These are phyloP conservation scores for Colletotrichum sp. DNA, from an alignment of 2,329 filamentous ascomycete species.

Conservation along the genomic window DNA sequence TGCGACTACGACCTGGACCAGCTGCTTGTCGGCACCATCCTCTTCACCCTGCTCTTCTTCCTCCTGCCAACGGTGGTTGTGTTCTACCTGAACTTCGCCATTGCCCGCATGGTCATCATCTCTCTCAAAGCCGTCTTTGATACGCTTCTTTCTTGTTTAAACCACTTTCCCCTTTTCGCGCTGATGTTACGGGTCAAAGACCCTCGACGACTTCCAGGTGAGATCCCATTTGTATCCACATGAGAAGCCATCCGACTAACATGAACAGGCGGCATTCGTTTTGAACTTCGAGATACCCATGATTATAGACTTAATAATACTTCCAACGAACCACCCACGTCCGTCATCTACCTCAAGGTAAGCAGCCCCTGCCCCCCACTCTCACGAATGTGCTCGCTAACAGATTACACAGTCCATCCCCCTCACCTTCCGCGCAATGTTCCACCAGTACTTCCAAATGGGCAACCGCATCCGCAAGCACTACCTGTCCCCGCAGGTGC, in stretches of 20 bases:
- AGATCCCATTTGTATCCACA: conserved; percentile 21
- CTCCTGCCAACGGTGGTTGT: conserved; percentile 93
- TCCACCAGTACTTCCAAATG: conserved; percentile 96
- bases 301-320: conserved; percentile 49
- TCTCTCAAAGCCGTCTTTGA: conserved; percentile 90
- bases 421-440: conserved; percentile 90
- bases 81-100: conserved; percentile 96
- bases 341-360: conserved; percentile 88
- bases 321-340: conserved; percentile 65
- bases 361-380: background rate
- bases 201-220: conserved; percentile 84
- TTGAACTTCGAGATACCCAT: conserved; percentile 82
- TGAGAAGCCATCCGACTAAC: conserved; percentile 52
- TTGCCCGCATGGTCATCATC: conserved; percentile 94
- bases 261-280: conserved; percentile 76
- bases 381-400: background rate
- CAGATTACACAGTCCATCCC: conserved; percentile 73
- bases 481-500: conserved; percentile 87
- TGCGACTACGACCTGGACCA: conserved; percentile 99
- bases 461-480: conserved; percentile 91
- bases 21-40: conserved; percentile 91
- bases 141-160: conserved; percentile 89
- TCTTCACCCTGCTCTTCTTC: conserved; percentile 96
- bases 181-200: conserved; percentile 97
- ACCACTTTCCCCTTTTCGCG: conserved; percentile 97